Percentiles rank a stretch among this genome's conserved stretches.
These are phyloP conservation scores for Ophiostoma novo-ulmi DNA, from an alignment of 2,329 filamentous ascomycete species.

Conservation along the genomic window DNA sequence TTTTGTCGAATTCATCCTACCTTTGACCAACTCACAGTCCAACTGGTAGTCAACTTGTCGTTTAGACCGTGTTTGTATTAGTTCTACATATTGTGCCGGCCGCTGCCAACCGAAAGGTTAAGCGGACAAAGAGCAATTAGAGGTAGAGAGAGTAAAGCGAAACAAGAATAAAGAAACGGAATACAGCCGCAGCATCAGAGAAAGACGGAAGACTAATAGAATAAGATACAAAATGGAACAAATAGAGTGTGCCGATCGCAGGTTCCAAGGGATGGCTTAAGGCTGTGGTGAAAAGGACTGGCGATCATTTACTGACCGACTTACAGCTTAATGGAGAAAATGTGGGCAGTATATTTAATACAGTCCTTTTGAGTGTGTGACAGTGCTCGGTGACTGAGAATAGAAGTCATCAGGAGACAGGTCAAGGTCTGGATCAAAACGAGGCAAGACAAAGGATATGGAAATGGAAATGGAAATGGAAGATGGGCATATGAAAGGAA, in stretches of 20 bases:
- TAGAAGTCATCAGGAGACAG: not conserved
- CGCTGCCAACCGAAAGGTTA: not conserved
- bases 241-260: slow-evolving; percentile 4
- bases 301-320: not conserved
- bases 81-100: not conserved
- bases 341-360: not conserved
- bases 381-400: not conserved
- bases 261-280: not conserved
- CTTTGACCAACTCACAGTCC: not conserved
- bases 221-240: not conserved
- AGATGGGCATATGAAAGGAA: not conserved
- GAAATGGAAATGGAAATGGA: not conserved
- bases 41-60: not conserved
- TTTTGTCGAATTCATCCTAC: not conserved
- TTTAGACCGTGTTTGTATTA: not conserved
- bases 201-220: not conserved
- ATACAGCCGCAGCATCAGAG: not conserved
- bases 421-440: not conserved
- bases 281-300: slow-evolving; percentile 4
- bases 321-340: not conserved
- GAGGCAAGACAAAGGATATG: not conserved
- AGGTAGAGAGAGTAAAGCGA: not conserved
- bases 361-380: not conserved
- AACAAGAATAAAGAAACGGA: not conserved
- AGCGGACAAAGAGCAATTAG: not conserved